Evolutionary conservation across 768 basidiomycete genomes (phyloP).

Genomic region (Aureoboletus auriporus): DNA sequence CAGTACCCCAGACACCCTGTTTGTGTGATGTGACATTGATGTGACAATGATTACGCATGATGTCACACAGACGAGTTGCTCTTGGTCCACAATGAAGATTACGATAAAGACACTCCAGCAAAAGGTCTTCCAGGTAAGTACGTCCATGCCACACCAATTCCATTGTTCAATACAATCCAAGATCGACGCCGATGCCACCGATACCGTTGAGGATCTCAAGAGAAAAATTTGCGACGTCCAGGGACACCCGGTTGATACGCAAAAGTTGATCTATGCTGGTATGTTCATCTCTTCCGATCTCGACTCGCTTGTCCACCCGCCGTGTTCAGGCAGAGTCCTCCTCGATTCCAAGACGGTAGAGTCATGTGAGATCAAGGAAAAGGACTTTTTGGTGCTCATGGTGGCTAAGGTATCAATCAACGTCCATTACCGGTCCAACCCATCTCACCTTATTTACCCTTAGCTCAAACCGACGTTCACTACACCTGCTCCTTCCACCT

Average conservation of each 20-base stretch:
- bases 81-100: constrained; percentile 68
- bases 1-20: constrained; percentile 21
- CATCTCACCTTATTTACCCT: constrained; percentile 4
- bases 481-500: constrained; percentile 16
- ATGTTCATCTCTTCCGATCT: constrained; percentile 17
- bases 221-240: constrained; percentile 75
- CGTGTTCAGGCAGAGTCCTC: constrained; percentile 78
- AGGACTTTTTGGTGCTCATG: constrained; percentile 99
- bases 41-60: constrained; percentile 21
- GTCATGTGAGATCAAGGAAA: constrained; percentile 92
- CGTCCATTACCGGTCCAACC: not conserved
- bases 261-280: constrained; percentile 98
- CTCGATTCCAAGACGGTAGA: constrained; percentile 83
- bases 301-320: not conserved
- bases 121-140: constrained; percentile 75
- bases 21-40: constrained; percentile 11
- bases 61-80: constrained; percentile 19
- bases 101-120: constrained; percentile 95
- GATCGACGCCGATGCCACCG: constrained; percentile 73
- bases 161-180: constrained; percentile 21
- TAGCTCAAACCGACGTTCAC: constrained; percentile 54
- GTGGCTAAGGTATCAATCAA: constrained; percentile 74
- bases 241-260: constrained; percentile 65
- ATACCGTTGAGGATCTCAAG: constrained; percentile 80
- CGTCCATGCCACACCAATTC: not conserved